These are phyloP conservation scores for Marasmius sp. DNA, from an alignment of 1,284 basidiomycete species.

Conservation along the genomic window DNA sequence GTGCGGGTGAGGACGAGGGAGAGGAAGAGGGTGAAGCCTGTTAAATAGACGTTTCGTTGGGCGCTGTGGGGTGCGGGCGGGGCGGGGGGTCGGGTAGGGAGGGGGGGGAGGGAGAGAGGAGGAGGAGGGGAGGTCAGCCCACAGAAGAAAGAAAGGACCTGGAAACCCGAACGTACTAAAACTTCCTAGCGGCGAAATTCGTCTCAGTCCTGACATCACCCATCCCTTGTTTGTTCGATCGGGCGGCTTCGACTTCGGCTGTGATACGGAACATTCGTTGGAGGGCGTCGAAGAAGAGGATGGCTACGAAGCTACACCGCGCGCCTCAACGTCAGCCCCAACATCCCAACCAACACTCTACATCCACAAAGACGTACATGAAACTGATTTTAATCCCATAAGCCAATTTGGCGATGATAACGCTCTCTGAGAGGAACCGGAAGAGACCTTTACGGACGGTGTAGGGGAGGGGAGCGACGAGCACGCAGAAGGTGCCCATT, in stretches of 20 bases:
- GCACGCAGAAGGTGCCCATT: constrained; percentile 74
- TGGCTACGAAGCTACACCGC: constrained; percentile 83
- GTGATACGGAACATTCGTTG: constrained; percentile 92
- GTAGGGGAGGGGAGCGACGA: constrained; percentile 79
- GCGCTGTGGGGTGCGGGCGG: constrained; percentile 49
- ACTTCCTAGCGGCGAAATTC: constrained; percentile 85
- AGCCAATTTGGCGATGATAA: constrained; percentile 69
- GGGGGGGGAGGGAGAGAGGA: no score
- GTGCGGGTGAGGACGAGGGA: constrained; percentile 91
- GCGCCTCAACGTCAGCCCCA: no score
- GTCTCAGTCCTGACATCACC: constrained; percentile 80
- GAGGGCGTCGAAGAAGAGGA: constrained; percentile 87
- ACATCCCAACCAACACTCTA: no score
- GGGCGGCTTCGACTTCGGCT: constrained; percentile 72
- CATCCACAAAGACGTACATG: constrained; percentile 60
- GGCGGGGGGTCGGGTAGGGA: no score
- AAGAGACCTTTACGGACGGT: constrained; percentile 72
- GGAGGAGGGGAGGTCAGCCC: no score
- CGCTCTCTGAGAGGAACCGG: constrained; percentile 71
- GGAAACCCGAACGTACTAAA: constrained; percentile 83
- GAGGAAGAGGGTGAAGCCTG: constrained; percentile 92
- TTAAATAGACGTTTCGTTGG: constrained; percentile 86
- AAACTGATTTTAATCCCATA: constrained; percentile 92
- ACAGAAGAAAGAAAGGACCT: no score
- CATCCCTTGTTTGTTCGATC: constrained; percentile 44